A percentile compares a stretch with the other conserved stretches of the same genome.
Evolutionary conservation across 495 filamentous ascomycete genomes (phyloP).

Genomic region (Hypomontagnella monticulosa): DNA sequence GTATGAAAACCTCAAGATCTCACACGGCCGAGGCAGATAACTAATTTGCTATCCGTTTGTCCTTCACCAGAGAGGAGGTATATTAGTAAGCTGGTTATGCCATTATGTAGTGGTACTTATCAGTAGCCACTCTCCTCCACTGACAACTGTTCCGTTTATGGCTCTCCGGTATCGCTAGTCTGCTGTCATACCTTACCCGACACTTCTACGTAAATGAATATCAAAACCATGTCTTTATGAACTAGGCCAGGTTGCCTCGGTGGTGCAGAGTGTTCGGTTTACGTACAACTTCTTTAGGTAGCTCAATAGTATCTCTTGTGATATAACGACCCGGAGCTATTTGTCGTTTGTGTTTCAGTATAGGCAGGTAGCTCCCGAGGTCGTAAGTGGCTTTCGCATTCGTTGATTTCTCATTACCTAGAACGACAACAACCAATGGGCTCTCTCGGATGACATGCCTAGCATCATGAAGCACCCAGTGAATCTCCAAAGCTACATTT

Average conservation of each 20-base stretch:
- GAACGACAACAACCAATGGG: constrained; percentile 21
- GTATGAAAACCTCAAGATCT: constrained; percentile 17
- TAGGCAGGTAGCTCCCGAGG: too few species aligned
- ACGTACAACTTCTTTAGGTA: constrained; percentile 5
- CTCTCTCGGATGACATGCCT: constrained; percentile 17
- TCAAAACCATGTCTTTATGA: background rate
- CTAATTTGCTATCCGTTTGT: background rate
- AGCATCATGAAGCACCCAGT: constrained; percentile 19
- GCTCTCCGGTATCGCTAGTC: constrained; percentile 37
- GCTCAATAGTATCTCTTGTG: background rate
- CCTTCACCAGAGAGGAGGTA: background rate
- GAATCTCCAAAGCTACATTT: constrained; percentile 17
- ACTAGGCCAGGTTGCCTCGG: background rate
- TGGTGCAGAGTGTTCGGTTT: constrained; percentile 8
- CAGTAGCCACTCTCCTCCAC: too few species aligned
- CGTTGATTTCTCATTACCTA: constrained; percentile 12
- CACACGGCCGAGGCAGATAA: background rate
- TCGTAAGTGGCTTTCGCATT: constrained; percentile 15
- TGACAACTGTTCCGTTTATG: background rate
- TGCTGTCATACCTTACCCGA: constrained; percentile 21
- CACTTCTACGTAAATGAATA: constrained; percentile 10
- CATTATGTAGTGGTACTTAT: background rate
- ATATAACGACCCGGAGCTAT: background rate
- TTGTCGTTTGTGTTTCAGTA: constrained; percentile 12
- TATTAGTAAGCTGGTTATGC: constrained; percentile 17